Base-by-base conservation (phyloP, 75 land plant species). In the Ceratopteris richardii region DNA sequence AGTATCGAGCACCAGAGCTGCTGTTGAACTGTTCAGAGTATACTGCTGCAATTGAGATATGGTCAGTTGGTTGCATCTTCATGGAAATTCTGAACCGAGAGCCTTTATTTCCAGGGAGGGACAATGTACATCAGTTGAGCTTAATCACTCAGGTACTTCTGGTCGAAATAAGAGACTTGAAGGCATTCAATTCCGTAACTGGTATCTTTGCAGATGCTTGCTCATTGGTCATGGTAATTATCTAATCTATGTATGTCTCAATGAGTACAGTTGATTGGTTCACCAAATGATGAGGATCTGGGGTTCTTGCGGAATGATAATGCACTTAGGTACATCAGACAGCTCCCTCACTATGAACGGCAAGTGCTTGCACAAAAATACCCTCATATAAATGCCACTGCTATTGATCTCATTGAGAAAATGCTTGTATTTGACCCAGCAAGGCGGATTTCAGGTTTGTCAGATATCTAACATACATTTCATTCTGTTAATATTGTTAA, bases 21-120 rank as follows among this genome's bases (percentile, higher is more conserved):
- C 90, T 93, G 29, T 72, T 93, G 4, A 93, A 93, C 62, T 90
- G 96, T 60, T 81, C 87, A 0, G 96, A 83, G 61, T 90, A 90
- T 57, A 90, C 96, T 60, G 96, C 84, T 28, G 96, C 96, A 41
- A 86, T 90, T 69, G 96, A 90, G 66, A 76, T 90, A 9, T 90
- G 96, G 96, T 86, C 91, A 19, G 96, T 90, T 0, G 96, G 92
- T 14, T 90, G 96, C 61, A 90, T 90, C 62, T 83, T 90, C 20
- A 89, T 89, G 68, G 96, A 90, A 61, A 73, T 83, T 13, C 76
- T 83, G 67, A 83, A 80, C 25, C 67, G 96, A 40, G 78, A 81
- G 50, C 92, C 96, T 23, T 64, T 90, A 7, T 90, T 90, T 62
- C 96, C 96, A 42, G 96, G 96, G 20, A 83, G 61, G 67, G 96